Evolutionary conservation across 768 basidiomycete genomes (phyloP).

Genomic region (Termitomyces sp.): DNA sequence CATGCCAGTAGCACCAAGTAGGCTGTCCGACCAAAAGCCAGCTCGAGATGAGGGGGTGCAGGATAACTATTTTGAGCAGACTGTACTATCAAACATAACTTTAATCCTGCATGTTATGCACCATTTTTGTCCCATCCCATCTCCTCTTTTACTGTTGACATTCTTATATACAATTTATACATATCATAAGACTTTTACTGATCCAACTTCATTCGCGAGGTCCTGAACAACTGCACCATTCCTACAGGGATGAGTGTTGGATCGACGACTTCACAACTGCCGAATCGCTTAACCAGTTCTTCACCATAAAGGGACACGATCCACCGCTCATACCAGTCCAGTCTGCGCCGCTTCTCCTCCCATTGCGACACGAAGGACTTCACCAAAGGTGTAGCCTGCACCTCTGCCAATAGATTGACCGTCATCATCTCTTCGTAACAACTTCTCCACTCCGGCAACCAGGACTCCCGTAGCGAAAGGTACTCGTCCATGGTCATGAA

Average conservation of each 20-base stretch:
- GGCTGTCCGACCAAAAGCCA: no score
- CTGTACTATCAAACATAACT: no score
- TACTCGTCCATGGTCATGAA: no score
- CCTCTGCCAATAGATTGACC: neutral
- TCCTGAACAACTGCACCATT: constrained; percentile 32
- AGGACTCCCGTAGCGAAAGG: constrained; percentile 8
- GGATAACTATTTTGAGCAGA: no score
- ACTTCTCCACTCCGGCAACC: neutral
- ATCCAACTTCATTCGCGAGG: constrained; percentile 27
- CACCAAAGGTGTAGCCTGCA: neutral
- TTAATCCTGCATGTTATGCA: no score
- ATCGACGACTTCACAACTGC: constrained; percentile 33
- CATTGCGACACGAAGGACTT: neutral
- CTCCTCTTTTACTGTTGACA: no score
- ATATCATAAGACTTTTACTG: constrained; percentile 12
- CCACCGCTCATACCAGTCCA: constrained; percentile 29
- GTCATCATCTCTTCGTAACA: constrained; percentile 6
- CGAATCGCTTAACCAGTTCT: constrained; percentile 32
- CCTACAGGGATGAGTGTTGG: constrained; percentile 31
- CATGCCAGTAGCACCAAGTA: no score
- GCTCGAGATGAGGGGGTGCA: no score
- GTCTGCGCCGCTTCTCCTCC: neutral
- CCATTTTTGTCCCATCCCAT: no score
- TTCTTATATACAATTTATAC: no score
- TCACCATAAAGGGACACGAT: constrained; percentile 31